A percentile compares a stretch with the other conserved stretches of the same genome.
Conservation (phyloP, 306 rosid species). For the Prunus persica region DNA sequence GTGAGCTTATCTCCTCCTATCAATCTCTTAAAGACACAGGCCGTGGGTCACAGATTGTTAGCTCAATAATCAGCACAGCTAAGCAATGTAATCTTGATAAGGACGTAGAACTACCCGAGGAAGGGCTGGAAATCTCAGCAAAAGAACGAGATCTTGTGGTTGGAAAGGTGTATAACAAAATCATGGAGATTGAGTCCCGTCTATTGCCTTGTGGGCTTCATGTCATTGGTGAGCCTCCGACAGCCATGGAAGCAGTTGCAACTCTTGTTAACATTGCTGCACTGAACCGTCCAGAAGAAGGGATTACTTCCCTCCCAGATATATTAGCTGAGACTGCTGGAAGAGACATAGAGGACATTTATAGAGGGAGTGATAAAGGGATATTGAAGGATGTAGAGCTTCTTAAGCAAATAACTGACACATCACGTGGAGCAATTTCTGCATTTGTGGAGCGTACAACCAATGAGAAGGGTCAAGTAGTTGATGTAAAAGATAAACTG, state of each 20-base stretch:
- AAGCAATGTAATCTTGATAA: conserved; percentile 96
- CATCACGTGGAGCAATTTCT: conserved; percentile 78
- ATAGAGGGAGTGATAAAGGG: conserved; percentile 84
- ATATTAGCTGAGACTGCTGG: conserved; percentile 86
- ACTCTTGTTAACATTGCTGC: conserved; percentile 97
- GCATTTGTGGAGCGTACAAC: conserved; percentile 85
- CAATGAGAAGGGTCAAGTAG: conserved; percentile 87
- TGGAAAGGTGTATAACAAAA: conserved; percentile 89
- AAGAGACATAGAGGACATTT: conserved; percentile 79
- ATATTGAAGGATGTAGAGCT: conserved; percentile 90
- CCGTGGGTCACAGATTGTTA: conserved; percentile 92
- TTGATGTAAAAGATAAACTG: conserved; percentile 68
- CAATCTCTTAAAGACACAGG: conserved; percentile 96
- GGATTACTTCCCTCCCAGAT: conserved; percentile 67
- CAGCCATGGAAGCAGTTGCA: conserved; percentile 98
- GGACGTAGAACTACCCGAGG: conserved; percentile 88
- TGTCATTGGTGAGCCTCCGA: conserved; percentile 95
- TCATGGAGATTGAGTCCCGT: conserved; percentile 99
- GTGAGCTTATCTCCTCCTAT: conserved; percentile 92
- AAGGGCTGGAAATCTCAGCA: conserved; percentile 69
- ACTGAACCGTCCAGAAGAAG: conserved; percentile 87
- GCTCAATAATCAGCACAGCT: conserved; percentile 97
- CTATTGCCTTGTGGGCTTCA: conserved; percentile 94
- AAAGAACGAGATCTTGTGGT: conserved; percentile 90
- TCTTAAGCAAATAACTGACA: conserved; percentile 82